phyloP scores from a whole-genome alignment of 139 green algal genomes.

The Closterium sp. region DNA sequence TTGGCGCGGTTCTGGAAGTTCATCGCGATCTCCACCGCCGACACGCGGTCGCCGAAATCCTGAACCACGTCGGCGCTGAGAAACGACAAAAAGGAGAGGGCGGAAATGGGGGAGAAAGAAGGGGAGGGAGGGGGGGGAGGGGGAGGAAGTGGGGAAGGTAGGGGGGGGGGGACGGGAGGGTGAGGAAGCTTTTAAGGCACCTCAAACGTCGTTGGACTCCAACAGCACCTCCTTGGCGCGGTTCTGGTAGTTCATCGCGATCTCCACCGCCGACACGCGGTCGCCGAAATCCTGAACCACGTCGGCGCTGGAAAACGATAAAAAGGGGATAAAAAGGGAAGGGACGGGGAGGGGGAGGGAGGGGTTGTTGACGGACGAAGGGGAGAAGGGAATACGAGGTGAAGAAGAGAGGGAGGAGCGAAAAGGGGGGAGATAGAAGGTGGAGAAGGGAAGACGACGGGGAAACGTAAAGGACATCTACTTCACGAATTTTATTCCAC shows the following conservation, averaged over 20 bases:
- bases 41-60: slow-evolving; percentile 40
- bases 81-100: neutral
- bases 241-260: slow-evolving; percentile 53
- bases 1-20: slow-evolving; percentile 56
- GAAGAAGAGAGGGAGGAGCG: neutral
- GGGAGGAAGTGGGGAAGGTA: no score
- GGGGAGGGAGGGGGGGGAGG: neutral
- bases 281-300: slow-evolving; percentile 39
- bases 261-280: slow-evolving; percentile 45
- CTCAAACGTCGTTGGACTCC: no score
- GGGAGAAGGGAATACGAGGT: neutral
- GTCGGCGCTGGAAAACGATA: slow-evolving; percentile 27
- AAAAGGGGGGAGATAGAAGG: no score
- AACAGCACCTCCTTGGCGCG: slow-evolving; percentile 51
- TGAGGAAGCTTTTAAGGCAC: no score
- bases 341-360: no score
- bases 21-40: slow-evolving; percentile 42
- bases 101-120: no score
- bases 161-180: no score
- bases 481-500: no score
- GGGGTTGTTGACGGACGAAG: no score
- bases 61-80: slow-evolving; percentile 45
- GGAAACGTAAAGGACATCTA: no score
- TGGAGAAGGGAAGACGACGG: no score
- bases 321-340: neutral